These are phyloP conservation scores for Clarireedia paspali DNA, from an alignment of 2,329 filamentous ascomycete genomes.

Conservation along the genomic window DNA sequence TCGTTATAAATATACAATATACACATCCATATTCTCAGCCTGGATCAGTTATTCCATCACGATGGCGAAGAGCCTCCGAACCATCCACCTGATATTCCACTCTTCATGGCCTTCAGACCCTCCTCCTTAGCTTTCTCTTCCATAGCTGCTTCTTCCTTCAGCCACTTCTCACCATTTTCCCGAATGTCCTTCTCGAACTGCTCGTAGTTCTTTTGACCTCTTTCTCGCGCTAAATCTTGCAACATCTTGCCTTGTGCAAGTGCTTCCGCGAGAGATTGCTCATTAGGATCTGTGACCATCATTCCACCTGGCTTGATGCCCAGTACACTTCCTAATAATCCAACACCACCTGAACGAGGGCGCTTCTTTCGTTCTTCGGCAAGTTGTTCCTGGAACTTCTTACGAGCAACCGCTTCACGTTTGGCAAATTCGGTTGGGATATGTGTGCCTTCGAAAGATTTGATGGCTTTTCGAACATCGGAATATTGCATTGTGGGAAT, in stretches of 20 bases:
- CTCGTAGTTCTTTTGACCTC: constrained; percentile 85
- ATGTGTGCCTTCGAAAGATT: constrained; percentile 80
- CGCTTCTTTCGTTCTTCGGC: constrained; percentile 59
- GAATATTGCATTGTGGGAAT: constrained; percentile 87
- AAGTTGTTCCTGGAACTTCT: constrained; percentile 75
- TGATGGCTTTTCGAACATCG: constrained; percentile 79
- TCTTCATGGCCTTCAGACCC: constrained; percentile 88
- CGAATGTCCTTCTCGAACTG: constrained; percentile 82
- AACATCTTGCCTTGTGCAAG: constrained; percentile 94
- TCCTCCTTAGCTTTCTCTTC: constrained; percentile 88
- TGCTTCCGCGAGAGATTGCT: constrained; percentile 65
- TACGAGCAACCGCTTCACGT: constrained; percentile 76
- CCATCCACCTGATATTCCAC: constrained; percentile 54
- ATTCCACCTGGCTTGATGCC: constrained; percentile 67
- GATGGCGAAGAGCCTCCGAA: constrained; percentile 29
- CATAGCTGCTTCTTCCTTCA: constrained; percentile 84
- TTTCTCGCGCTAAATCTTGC: constrained; percentile 86
- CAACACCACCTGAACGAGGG: constrained; percentile 51
- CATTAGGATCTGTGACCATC: constrained; percentile 44
- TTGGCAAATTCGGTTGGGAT: constrained; percentile 87
- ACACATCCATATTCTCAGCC: too few species aligned
- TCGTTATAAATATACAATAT: not conserved
- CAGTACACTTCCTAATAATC: constrained; percentile 61
- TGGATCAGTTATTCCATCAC: not conserved
- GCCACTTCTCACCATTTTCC: constrained; percentile 89